A percentile compares a stretch with the other conserved stretches of the same genome.
Evolutionary conservation across 768 basidiomycete species (phyloP).

Genomic region (Neoboletus subvelutipes): DNA sequence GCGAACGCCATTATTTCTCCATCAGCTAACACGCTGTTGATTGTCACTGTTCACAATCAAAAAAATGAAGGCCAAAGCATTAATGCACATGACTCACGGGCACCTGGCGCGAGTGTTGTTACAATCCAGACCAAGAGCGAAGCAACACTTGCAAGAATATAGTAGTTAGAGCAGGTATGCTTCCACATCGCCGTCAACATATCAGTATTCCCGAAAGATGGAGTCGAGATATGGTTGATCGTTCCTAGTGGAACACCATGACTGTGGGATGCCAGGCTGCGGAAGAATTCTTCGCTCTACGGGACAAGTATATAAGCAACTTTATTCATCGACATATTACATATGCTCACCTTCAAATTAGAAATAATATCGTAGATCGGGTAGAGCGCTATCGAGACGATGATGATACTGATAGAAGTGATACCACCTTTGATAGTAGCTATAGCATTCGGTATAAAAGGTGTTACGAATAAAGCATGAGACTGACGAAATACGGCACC

Average conservation of each 20-base stretch:
- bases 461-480: not conserved
- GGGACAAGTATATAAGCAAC: not conserved
- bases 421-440: conserved; percentile 30
- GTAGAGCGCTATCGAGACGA: conserved; percentile 29
- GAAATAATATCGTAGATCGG: conserved; percentile 22
- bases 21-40: conserved; percentile 24
- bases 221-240: conserved; percentile 24
- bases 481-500: not conserved
- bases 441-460: not conserved
- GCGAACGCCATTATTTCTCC: conserved; percentile 22
- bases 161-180: conserved; percentile 23
- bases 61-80: not conserved
- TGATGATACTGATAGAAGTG: conserved; percentile 28
- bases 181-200: conserved; percentile 16
- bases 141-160: conserved; percentile 17
- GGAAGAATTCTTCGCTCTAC: conserved; percentile 33
- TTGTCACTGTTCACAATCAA: conserved; percentile 13
- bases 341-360: conserved; percentile 14
- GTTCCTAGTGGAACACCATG: conserved; percentile 25
- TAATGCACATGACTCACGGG: conserved; percentile 16
- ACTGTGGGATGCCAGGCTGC: conserved; percentile 10
- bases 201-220: conserved; percentile 20
- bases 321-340: not conserved
- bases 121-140: conserved; percentile 21
- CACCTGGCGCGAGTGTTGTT: conserved; percentile 25